Conservation (phyloP, 805 yeast genomes). For the Pichia occidentalis region DNA sequence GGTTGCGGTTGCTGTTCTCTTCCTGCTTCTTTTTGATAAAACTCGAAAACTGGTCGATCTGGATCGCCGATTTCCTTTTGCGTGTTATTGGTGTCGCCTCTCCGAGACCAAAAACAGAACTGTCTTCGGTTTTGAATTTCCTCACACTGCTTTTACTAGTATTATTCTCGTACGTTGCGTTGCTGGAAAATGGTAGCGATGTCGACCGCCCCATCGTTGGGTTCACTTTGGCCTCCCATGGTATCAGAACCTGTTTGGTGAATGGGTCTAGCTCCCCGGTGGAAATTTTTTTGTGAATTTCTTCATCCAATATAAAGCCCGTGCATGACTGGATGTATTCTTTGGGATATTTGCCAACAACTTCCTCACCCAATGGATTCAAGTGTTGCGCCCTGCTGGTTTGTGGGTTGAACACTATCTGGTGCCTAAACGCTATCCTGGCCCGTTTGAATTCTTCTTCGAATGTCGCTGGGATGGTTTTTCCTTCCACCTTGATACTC, state of each 20-base stretch:
- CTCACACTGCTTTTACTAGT: slow-evolving; percentile 2
- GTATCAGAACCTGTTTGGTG: slow-evolving; percentile 38
- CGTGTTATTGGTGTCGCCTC: slow-evolving; percentile 5
- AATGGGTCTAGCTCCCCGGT: slow-evolving; percentile 64
- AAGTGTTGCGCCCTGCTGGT: slow-evolving; percentile 45
- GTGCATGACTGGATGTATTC: slow-evolving; percentile 34
- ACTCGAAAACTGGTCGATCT: slow-evolving; percentile 21
- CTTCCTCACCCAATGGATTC: slow-evolving; percentile 45
- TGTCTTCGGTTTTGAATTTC: slow-evolving; percentile 2
- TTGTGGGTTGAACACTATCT: slow-evolving; percentile 75
- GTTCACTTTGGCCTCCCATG: slow-evolving; percentile 39
- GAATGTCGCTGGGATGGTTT: slow-evolving; percentile 52
- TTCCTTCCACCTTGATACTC: slow-evolving; percentile 56
- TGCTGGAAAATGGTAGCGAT: slow-evolving; percentile 3
- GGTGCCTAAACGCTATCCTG: slow-evolving; percentile 71
- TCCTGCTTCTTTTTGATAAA: slow-evolving; percentile 6
- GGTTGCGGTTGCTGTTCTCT: not conserved
- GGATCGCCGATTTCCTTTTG: slow-evolving; percentile 17
- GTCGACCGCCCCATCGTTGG: slow-evolving; percentile 4
- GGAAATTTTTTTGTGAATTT: slow-evolving; percentile 51
- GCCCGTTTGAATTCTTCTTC: slow-evolving; percentile 60
- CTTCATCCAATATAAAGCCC: slow-evolving; percentile 38
- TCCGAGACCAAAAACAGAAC: not conserved
- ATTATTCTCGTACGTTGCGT: too few species aligned
- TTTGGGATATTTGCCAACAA: slow-evolving; percentile 19